Conservation (phyloP, 768 basidiomycete species). For the Leccinum broughii region DNA sequence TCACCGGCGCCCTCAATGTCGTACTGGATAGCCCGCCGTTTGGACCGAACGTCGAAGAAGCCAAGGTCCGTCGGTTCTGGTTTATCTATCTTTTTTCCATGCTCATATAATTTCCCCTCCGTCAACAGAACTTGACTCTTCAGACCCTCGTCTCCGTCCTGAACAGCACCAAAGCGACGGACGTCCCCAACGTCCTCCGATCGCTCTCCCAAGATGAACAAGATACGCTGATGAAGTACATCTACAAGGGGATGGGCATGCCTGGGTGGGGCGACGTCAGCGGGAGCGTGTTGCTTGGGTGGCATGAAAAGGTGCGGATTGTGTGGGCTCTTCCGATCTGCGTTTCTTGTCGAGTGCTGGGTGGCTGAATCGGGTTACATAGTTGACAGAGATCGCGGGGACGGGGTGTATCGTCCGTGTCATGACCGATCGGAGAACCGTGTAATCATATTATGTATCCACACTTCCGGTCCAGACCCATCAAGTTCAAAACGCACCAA, state of each 20-base stretch:
- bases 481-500: neutral
- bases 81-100: neutral
- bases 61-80: constrained; percentile 61
- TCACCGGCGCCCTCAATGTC: constrained; percentile 64
- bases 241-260: constrained; percentile 94
- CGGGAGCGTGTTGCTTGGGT: constrained; percentile 67
- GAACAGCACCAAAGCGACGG: constrained; percentile 90
- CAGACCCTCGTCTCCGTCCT: constrained; percentile 83
- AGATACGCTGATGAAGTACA: constrained; percentile 95
- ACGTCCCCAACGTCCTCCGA: constrained; percentile 77
- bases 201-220: constrained; percentile 70
- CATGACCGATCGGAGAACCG: constrained; percentile 65
- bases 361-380: constrained; percentile 2
- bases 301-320: constrained; percentile 89
- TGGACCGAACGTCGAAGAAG: constrained; percentile 83
- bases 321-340: neutral
- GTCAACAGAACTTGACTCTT: constrained; percentile 67
- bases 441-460: constrained; percentile 36
- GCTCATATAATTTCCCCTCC: neutral
- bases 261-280: constrained; percentile 61
- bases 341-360: constrained; percentile 17
- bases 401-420: constrained; percentile 93
- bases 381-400: constrained; percentile 94
- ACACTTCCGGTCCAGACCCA: neutral
- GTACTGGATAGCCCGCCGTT: constrained; percentile 85